phyloP scores from a whole-genome alignment of 371 early-diverging fungal genomes.

The Actinomucor elegans region DNA sequence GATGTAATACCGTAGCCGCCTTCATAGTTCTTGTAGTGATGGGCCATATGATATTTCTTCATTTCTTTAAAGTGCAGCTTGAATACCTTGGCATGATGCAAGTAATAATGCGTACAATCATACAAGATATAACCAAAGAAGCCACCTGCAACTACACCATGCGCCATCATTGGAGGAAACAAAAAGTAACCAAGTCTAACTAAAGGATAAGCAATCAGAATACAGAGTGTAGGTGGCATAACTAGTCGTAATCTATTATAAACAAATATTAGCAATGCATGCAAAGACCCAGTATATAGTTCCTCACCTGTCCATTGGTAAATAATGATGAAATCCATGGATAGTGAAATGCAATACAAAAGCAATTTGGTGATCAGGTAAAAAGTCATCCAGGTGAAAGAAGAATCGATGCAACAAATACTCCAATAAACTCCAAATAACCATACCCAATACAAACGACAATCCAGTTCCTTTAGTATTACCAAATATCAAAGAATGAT shows the following conservation, averaged over 20 bases:
- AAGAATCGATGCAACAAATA: slow-evolving; percentile 89
- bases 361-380: slow-evolving; percentile 80
- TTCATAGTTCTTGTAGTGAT: slow-evolving; percentile 91
- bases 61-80: slow-evolving; percentile 76
- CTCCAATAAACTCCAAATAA: slow-evolving; percentile 79
- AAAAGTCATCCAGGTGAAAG: slow-evolving; percentile 84
- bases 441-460: slow-evolving; percentile 63
- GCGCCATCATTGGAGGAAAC: slow-evolving; percentile 52
- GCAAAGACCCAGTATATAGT: background rate
- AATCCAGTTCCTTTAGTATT: slow-evolving; percentile 2
- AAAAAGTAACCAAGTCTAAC: slow-evolving; percentile 53
- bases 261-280: slow-evolving; percentile 60
- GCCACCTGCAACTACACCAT: slow-evolving; percentile 77
- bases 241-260: slow-evolving; percentile 90
- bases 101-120: slow-evolving; percentile 91
- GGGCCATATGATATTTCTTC: slow-evolving; percentile 93
- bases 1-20: slow-evolving; percentile 92
- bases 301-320: slow-evolving; percentile 88
- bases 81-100: slow-evolving; percentile 87
- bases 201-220: slow-evolving; percentile 64
- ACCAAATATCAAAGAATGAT: slow-evolving; percentile 16
- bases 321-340: slow-evolving; percentile 94
- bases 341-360: slow-evolving; percentile 79
- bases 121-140: slow-evolving; percentile 86
- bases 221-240: slow-evolving; percentile 89